These are phyloP conservation scores for Saccharomyces mikatae DNA, from an alignment of 805 yeast genomes.

Conservation along the genomic window DNA sequence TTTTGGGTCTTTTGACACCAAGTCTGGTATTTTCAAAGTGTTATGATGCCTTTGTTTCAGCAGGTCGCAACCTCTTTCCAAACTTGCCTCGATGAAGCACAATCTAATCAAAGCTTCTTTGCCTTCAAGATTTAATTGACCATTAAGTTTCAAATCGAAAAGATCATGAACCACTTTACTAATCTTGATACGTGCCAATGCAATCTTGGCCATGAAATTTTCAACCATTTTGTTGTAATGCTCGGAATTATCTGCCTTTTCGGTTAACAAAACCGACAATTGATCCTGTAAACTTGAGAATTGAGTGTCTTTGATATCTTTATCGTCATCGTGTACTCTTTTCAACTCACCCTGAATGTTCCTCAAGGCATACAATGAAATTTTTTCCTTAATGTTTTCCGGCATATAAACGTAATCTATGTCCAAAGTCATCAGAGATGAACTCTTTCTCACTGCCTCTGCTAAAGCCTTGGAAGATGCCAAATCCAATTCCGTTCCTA, in stretches of 20 bases:
- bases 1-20: not conserved
- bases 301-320: conserved; percentile 26
- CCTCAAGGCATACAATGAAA: conserved; percentile 72
- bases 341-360: conserved; percentile 59
- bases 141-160: conserved; percentile 47
- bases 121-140: conserved; percentile 57
- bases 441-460: conserved; percentile 56
- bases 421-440: conserved; percentile 57
- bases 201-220: conserved; percentile 34
- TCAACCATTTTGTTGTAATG: conserved; percentile 22
- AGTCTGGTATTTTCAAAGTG: not conserved
- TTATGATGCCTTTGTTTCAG: conserved; percentile 24
- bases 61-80: conserved; percentile 44
- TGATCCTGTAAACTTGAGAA: conserved; percentile 53
- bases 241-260: conserved; percentile 21
- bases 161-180: conserved; percentile 48
- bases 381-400: conserved; percentile 48
- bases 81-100: conserved; percentile 62
- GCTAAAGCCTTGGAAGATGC: conserved; percentile 58
- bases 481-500: conserved; percentile 57
- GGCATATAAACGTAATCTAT: conserved; percentile 55
- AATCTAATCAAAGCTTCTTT: conserved; percentile 70
- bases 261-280: conserved; percentile 35
- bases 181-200: conserved; percentile 33
- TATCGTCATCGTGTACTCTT: conserved; percentile 7